Base-by-base conservation (phyloP, 768 basidiomycete genomes). In the Leccinellum rugosiceps region DNA sequence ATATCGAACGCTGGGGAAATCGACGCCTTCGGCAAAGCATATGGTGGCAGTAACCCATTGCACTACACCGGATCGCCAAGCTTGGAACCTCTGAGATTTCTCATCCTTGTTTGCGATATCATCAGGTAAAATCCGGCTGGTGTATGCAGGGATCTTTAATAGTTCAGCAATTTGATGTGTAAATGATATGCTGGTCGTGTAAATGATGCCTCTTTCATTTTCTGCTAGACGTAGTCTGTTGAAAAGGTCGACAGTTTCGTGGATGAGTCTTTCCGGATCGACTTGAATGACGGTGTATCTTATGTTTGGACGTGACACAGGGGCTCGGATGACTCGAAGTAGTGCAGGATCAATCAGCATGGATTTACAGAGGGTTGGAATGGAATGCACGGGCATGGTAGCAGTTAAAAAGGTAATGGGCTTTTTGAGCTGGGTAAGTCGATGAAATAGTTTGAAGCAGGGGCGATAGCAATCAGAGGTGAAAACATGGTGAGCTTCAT, bases 381-480 rank as follows among this genome's bases (percentile, higher is more conserved):
- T 25, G 19, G 62, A 64, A 4, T 35, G 7, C 3, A 45, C 2
- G 6, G 62, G 19, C 5, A 64, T 63, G 0, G 58, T 64, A 0
- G 63, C 53, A 0, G 62, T 56, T 0, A 64, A 50, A 9, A 63
- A 55, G 0, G 62, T 64, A 3, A 57, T 55, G 2, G 58, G 62
- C 21, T 63, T 64, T 7, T 28, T 34, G 0, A 64, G 6, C 2
- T 10, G 17, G 1, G 62, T 64, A 0, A 64, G 52, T 0, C 6
- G 21, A 6, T 64, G 58, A 5, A 64, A 63, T 0, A 64, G n/a
- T 9, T 57, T 64, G 53, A 64, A 63, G 25, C 63, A 64, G 0
- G 30, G 6, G 0, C 52, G 17, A 21, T 63, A 63, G 0, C 50
- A 34, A 0, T 47, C 61, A 0, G 55, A 63, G 7, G 15, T 34